Evolutionary conservation across 2,329 filamentous ascomycete species (phyloP).

Genomic region (Fusarium chaquense): DNA sequence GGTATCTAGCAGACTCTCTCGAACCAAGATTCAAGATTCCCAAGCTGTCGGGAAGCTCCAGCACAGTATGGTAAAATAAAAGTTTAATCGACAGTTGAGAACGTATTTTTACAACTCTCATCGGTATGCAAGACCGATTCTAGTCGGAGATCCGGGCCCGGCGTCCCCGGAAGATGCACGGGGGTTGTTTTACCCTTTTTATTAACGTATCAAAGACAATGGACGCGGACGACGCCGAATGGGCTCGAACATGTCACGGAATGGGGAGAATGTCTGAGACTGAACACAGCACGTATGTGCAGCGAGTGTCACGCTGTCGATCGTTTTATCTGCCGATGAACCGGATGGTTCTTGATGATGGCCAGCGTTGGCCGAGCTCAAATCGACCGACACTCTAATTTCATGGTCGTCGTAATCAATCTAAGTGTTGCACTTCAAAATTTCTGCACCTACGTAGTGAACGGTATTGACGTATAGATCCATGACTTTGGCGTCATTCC

Average conservation of each 20-base stretch:
- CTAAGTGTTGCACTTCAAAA: not conserved
- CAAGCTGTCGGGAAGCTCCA: constrained; percentile 32
- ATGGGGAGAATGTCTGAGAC: constrained; percentile 26
- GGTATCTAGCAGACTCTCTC: constrained; percentile 26
- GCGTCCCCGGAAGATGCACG: constrained; percentile 35
- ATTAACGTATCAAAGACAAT: constrained; percentile 18
- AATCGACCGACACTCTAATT: not conserved
- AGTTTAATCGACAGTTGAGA: constrained; percentile 2
- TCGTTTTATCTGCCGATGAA: constrained; percentile 6
- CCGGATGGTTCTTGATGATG: not conserved
- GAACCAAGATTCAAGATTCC: not conserved
- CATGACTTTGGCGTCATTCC: constrained; percentile 44
- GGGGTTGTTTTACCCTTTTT: constrained; percentile 19
- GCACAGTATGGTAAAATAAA: not conserved
- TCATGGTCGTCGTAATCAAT: not conserved
- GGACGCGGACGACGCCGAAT: constrained; percentile 27
- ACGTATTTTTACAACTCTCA: constrained; percentile 1
- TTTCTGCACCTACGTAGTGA: not conserved
- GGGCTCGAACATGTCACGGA: constrained; percentile 37
- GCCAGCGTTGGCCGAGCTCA: not conserved
- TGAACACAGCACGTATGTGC: not conserved
- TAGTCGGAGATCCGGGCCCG: constrained; percentile 36
- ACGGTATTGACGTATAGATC: constrained; percentile 40
- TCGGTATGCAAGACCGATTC: constrained; percentile 22
- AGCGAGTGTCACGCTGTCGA: constrained; percentile 13